phyloP scores from a whole-genome alignment of 75 land plant genomes.

The Azolla pinnata region DNA sequence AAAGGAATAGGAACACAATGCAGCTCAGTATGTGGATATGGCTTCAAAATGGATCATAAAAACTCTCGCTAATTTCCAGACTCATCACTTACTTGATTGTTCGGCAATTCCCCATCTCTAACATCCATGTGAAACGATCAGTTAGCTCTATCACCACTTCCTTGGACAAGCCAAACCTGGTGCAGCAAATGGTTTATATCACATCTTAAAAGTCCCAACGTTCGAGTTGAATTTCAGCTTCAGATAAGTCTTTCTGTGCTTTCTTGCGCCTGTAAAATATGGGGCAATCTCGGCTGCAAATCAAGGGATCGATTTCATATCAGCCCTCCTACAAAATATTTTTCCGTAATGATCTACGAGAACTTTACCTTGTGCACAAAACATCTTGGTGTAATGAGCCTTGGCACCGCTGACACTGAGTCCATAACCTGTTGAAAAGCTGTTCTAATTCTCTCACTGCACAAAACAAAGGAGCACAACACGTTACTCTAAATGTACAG shows the following conservation, averaged over 20 bases:
- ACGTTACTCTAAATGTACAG: background rate
- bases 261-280: conserved; percentile 96
- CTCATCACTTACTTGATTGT: too few relatives aligned
- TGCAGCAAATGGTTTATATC: too few relatives aligned
- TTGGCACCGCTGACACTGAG: conserved; percentile 99
- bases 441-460: conserved; percentile 78
- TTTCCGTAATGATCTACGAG: background rate
- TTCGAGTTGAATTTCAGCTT: conserved; percentile 76
- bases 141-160: too few relatives aligned
- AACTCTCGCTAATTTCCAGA: too few relatives aligned
- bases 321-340: background rate
- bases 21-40: too few relatives aligned
- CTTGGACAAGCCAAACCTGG: too few relatives aligned
- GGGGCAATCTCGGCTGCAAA: conserved; percentile 86
- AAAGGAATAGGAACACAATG: too few relatives aligned
- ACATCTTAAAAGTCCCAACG: conserved; percentile 69
- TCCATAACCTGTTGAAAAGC: conserved; percentile 93
- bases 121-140: too few relatives aligned
- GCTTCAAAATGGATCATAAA: too few relatives aligned
- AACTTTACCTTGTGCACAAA: conserved; percentile 76
- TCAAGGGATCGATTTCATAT: background rate
- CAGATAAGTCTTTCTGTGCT: conserved; percentile 94
- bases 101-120: too few relatives aligned
- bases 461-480: background rate
- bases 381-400: conserved; percentile 99